Percentiles rank a stretch among this genome's conserved stretches.
Conservation (phyloP, 1,139 yeast genomes). For the Kodamaea sp. region DNA sequence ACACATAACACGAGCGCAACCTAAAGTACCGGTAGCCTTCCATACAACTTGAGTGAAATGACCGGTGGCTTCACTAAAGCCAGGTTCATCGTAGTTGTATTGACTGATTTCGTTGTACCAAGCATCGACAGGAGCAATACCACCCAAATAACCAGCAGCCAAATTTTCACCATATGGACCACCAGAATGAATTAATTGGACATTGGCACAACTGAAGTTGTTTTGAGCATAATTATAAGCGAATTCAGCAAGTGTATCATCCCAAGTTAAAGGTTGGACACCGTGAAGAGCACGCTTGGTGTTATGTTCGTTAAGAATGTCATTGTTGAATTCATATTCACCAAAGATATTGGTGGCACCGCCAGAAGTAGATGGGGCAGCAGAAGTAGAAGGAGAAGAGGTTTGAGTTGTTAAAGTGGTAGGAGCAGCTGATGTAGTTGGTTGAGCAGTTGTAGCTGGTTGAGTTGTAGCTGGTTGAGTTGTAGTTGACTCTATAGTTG, state of each 20-base stretch:
- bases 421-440: constrained; percentile 12
- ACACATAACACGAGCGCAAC: constrained; percentile 60
- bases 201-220: constrained; percentile 50
- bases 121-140: constrained; percentile 52
- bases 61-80: constrained; percentile 44
- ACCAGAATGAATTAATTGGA: constrained; percentile 47
- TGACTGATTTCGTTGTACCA: constrained; percentile 62
- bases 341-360: constrained; percentile 9
- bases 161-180: constrained; percentile 61
- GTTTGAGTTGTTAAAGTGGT: constrained; percentile 9
- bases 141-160: constrained; percentile 50
- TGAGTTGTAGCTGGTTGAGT: constrained; percentile 10
- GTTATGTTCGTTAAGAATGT: constrained; percentile 50
- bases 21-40: constrained; percentile 52
- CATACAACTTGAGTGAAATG: constrained; percentile 74
- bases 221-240: constrained; percentile 45
- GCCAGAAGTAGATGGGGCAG: constrained; percentile 8
- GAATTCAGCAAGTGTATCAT: constrained; percentile 41
- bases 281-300: constrained; percentile 52
- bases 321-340: constrained; percentile 13
- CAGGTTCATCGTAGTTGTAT: constrained; percentile 48
- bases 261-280: constrained; percentile 47
- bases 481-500: constrained; percentile 9
- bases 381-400: constrained; percentile 5
- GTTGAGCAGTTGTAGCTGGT: constrained; percentile 11